Evolutionary conservation across 352 stramenopile genomes (phyloP).

Genomic region (Pythium catenulatum): DNA sequence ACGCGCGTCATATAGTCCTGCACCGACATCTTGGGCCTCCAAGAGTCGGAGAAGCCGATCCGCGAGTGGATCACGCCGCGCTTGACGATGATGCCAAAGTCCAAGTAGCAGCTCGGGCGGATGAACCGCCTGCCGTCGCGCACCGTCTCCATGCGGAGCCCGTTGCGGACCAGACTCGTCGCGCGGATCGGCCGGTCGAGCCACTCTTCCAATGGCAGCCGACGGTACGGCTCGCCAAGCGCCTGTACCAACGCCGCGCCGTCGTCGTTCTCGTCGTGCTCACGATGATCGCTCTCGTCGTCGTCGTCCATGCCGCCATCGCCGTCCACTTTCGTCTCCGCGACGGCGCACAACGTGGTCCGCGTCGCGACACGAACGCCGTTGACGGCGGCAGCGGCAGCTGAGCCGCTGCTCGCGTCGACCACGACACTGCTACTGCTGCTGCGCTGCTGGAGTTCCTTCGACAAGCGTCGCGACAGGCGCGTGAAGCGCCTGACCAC

Average conservation of each 20-base stretch:
- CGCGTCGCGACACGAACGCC: too few species aligned
- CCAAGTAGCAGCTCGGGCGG: conserved; percentile 69
- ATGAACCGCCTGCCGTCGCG: conserved; percentile 61
- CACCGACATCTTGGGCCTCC: conserved; percentile 44
- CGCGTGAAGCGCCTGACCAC: not conserved
- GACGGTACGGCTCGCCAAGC: conserved; percentile 26
- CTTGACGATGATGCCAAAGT: conserved; percentile 69
- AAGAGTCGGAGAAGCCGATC: conserved; percentile 30
- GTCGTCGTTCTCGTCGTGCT: not conserved
- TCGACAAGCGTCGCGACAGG: not conserved
- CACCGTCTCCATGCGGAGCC: conserved; percentile 66
- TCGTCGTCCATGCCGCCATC: too few species aligned
- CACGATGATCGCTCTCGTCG: not conserved
- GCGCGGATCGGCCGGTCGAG: conserved; percentile 71
- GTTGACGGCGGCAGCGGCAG: too few species aligned
- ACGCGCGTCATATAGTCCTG: conserved; percentile 50
- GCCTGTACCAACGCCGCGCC: not conserved
- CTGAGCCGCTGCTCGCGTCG: not conserved
- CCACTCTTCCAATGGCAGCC: conserved; percentile 45
- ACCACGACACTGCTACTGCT: not conserved
- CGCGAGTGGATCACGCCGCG: conserved; percentile 50
- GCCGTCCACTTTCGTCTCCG: too few species aligned
- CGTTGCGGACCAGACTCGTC: conserved; percentile 69
- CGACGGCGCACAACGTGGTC: too few species aligned
- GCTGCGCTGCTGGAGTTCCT: too few species aligned